phyloP scores from a whole-genome alignment of 495 filamentous ascomycete genomes.

The Stereocaulon alpinum region DNA sequence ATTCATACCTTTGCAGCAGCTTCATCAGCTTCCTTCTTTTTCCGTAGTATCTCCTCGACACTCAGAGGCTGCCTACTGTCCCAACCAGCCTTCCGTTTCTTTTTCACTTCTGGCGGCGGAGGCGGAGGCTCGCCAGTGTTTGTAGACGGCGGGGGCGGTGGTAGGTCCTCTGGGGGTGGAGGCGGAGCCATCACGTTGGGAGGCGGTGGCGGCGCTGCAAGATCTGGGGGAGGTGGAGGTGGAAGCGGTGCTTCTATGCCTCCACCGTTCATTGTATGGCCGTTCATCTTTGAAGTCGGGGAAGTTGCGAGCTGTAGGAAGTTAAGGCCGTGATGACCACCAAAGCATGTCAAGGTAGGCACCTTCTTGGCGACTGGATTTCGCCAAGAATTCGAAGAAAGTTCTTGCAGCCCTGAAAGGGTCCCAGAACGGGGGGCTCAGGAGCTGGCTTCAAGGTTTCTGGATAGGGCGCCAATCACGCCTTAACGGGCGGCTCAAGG shows the following conservation, averaged over 20 bases:
- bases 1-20: conserved; percentile 58
- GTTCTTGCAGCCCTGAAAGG: no score
- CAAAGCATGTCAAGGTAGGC: neutral
- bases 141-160: conserved; percentile 43
- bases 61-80: conserved; percentile 45
- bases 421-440: no score
- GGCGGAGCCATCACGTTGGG: conserved; percentile 43
- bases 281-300: neutral
- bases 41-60: conserved; percentile 66
- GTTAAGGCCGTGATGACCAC: neutral
- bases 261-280: conserved; percentile 4
- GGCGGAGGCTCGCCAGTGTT: conserved; percentile 30
- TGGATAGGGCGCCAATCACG: no score
- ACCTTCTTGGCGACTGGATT: no score
- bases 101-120: conserved; percentile 23
- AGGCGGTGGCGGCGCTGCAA: conserved; percentile 14
- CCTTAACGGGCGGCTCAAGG: no score
- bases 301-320: neutral
- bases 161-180: conserved; percentile 46
- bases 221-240: conserved; percentile 12
- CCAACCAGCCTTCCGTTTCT: conserved; percentile 51
- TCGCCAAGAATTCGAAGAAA: no score
- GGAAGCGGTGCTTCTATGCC: neutral
- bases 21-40: conserved; percentile 70
- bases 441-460: no score